Conservation (phyloP, 23 red algal species). For the Cyanidiococcus yangmingshanensis region DNA sequence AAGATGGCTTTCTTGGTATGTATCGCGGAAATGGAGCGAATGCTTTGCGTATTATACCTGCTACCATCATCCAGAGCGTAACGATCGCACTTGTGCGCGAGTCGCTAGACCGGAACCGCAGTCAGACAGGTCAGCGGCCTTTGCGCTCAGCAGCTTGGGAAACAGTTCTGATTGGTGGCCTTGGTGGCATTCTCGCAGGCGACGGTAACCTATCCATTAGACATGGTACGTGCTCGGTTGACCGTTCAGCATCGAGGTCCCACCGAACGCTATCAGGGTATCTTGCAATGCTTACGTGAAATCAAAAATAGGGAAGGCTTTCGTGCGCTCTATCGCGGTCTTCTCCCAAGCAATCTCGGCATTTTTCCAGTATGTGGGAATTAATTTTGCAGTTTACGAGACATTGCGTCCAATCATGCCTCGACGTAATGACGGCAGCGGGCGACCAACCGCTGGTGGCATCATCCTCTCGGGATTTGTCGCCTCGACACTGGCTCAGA, state of each 20-base stretch:
- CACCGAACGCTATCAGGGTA: slow-evolving; percentile 49
- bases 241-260: slow-evolving; percentile 43
- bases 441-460: slow-evolving; percentile 31
- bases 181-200: slow-evolving; percentile 53
- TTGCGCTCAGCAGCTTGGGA: slow-evolving; percentile 7
- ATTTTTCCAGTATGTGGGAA: slow-evolving; percentile 78
- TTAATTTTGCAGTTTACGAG: slow-evolving; percentile 84
- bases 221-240: slow-evolving; percentile 61
- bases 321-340: slow-evolving; percentile 49
- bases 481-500: slow-evolving; percentile 40
- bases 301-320: slow-evolving; percentile 41
- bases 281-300: slow-evolving; percentile 45
- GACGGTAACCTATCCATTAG: slow-evolving; percentile 56
- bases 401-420: slow-evolving; percentile 50
- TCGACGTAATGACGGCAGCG: slow-evolving; percentile 46
- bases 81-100: slow-evolving; percentile 33
- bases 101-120: neutral
- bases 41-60: slow-evolving; percentile 75
- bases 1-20: slow-evolving; percentile 36
- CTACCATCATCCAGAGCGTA: slow-evolving; percentile 57
- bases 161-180: slow-evolving; percentile 38
- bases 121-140: neutral
- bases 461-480: slow-evolving; percentile 46
- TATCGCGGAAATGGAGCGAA: slow-evolving; percentile 93
- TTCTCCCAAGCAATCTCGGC: slow-evolving; percentile 50